A percentile compares a stretch with the other conserved stretches of the same genome.
phyloP scores from a whole-genome alignment of 768 basidiomycete species.

The Mycena metata region DNA sequence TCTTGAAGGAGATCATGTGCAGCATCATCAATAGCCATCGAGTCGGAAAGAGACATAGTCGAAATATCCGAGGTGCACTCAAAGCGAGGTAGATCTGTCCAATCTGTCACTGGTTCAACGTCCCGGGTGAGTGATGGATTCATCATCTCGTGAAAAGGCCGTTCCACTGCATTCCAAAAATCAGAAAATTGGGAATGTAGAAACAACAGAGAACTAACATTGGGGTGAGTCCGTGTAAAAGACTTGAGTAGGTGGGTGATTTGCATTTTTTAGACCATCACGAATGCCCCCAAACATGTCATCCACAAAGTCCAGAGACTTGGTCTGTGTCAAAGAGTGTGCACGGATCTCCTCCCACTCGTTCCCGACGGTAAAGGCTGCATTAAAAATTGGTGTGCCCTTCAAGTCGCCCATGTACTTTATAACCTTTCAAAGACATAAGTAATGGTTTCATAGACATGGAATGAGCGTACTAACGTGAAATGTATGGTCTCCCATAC shows the following conservation, averaged over 20 bases:
- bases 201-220: background rate
- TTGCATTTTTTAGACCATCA: background rate
- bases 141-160: slow-evolving; percentile 15
- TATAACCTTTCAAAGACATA: background rate
- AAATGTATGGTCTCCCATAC: slow-evolving; percentile 15
- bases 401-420: slow-evolving; percentile 22
- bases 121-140: background rate
- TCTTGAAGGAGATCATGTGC: no score
- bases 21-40: background rate
- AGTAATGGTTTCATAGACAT: background rate
- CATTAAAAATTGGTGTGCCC: slow-evolving; percentile 11
- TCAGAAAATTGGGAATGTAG: background rate
- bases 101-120: slow-evolving; percentile 4
- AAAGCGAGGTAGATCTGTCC: slow-evolving; percentile 6
- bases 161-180: background rate
- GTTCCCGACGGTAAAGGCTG: slow-evolving; percentile 1
- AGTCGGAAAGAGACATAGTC: background rate
- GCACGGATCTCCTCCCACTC: slow-evolving; percentile 13
- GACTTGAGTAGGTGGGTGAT: slow-evolving; percentile 8
- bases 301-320: background rate
- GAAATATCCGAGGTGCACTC: background rate
- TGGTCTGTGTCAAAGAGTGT: background rate
- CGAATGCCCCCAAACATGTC: slow-evolving; percentile 6
- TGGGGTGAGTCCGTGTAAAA: slow-evolving; percentile 22
- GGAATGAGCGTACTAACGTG: background rate